Conservation (phyloP, 2,329 filamentous ascomycete genomes). For the Cladosporium sp. region DNA sequence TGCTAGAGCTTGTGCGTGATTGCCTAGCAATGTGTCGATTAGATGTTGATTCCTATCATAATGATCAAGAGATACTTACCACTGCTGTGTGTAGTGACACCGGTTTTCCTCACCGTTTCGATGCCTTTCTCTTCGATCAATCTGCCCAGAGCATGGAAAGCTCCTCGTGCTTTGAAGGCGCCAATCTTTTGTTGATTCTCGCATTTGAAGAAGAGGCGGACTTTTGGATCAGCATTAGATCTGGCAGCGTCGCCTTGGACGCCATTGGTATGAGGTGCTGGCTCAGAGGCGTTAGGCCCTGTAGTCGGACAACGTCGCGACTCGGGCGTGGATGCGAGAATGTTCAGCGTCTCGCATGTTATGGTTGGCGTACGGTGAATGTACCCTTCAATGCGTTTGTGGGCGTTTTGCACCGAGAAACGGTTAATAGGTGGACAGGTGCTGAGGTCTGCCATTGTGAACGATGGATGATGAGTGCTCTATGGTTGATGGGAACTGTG, state of each 20-base stretch:
- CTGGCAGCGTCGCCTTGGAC: not conserved
- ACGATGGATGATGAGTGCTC: no score
- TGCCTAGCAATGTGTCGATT: slow-evolving; percentile 52
- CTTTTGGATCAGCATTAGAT: slow-evolving; percentile 53
- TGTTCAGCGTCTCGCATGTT: slow-evolving; percentile 71
- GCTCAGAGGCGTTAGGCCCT: slow-evolving; percentile 7
- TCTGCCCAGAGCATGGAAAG: slow-evolving; percentile 74
- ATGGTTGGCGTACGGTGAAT: slow-evolving; percentile 82
- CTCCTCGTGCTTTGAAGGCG: slow-evolving; percentile 88
- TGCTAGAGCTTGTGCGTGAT: slow-evolving; percentile 86
- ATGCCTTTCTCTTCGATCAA: slow-evolving; percentile 59
- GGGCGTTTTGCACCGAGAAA: slow-evolving; percentile 66
- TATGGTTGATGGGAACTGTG: no score
- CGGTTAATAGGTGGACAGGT: slow-evolving; percentile 63
- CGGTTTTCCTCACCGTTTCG: slow-evolving; percentile 54
- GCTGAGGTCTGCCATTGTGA: slow-evolving; percentile 41
- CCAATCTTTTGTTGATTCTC: slow-evolving; percentile 87
- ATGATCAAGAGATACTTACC: slow-evolving; percentile 47
- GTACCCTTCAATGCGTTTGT: slow-evolving; percentile 66
- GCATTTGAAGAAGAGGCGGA: slow-evolving; percentile 86
- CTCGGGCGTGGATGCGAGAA: slow-evolving; percentile 69
- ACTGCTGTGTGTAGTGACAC: slow-evolving; percentile 83
- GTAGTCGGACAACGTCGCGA: slow-evolving; percentile 22
- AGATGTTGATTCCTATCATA: not conserved
- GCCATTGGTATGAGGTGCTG: slow-evolving; percentile 7